phyloP scores from a whole-genome alignment of 805 yeast genomes.

The Metschnikowia koreensis region DNA sequence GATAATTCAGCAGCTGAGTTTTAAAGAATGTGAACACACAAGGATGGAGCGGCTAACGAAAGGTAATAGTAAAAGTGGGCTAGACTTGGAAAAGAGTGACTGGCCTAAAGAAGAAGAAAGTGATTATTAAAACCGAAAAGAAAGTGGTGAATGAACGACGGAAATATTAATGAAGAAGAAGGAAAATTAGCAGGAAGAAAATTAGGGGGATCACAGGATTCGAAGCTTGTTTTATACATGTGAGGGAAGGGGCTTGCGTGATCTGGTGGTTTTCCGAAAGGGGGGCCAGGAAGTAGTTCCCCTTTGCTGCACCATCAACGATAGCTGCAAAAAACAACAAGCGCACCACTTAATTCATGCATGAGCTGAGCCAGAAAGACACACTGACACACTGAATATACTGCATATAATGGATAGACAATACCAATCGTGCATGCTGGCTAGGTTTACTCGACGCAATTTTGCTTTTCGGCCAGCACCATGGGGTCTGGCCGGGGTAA shows the following conservation, averaged over 20 bases:
- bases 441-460: background rate
- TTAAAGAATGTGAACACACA: background rate
- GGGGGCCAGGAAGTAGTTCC: slow-evolving; percentile 6
- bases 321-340: background rate
- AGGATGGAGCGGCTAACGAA: background rate
- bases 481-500: background rate
- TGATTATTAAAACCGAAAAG: background rate
- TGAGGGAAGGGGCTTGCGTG: background rate
- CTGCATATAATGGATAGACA: background rate
- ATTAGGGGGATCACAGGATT: background rate
- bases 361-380: background rate
- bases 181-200: background rate
- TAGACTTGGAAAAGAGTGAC: background rate
- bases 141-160: background rate
- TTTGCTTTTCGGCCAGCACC: background rate
- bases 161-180: background rate
- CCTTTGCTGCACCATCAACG: background rate
- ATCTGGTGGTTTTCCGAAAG: slow-evolving; percentile 4
- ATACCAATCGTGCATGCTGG: background rate
- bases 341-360: background rate
- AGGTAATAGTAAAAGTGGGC: background rate
- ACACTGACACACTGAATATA: background rate
- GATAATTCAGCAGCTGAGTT: background rate
- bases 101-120: background rate
- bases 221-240: slow-evolving; percentile 9